Evolutionary conservation across 2,329 filamentous ascomycete genomes (phyloP).

Genomic region (Clonostachys byssicola): DNA sequence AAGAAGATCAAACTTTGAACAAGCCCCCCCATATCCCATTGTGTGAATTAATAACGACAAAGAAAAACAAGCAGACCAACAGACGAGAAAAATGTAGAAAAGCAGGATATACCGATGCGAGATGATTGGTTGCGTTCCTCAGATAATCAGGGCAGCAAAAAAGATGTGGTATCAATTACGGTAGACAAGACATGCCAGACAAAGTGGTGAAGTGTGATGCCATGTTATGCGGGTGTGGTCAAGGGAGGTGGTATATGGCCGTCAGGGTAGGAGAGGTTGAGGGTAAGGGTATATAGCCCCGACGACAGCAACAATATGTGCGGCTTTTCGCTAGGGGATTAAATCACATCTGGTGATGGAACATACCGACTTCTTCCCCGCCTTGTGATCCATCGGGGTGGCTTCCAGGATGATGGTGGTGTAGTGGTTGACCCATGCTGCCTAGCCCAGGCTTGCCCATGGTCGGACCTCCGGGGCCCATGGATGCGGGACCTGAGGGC

Average conservation of each 20-base stretch:
- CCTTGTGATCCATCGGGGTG: constrained; percentile 50
- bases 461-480: constrained; percentile 52
- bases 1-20: neutral
- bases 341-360: constrained; percentile 86
- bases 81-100: neutral
- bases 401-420: constrained; percentile 56
- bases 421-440: constrained; percentile 62
- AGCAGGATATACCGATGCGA: neutral
- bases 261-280: neutral
- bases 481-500: constrained; percentile 55
- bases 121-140: no score
- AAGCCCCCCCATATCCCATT: constrained; percentile 1
- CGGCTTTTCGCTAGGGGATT: constrained; percentile 7
- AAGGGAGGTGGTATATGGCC: no score
- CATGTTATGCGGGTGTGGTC: neutral
- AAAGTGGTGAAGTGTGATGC: neutral
- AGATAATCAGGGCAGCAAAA: neutral
- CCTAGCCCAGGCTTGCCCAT: constrained; percentile 65
- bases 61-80: neutral
- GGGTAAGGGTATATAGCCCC: neutral
- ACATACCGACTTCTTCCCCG: constrained; percentile 95
- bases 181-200: neutral
- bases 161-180: constrained; percentile 5
- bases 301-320: constrained; percentile 22
- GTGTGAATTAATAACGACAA: constrained; percentile 1